These are phyloP conservation scores for Diaporthe sp. DNA, from an alignment of 2,329 filamentous ascomycete species.

Conservation along the genomic window DNA sequence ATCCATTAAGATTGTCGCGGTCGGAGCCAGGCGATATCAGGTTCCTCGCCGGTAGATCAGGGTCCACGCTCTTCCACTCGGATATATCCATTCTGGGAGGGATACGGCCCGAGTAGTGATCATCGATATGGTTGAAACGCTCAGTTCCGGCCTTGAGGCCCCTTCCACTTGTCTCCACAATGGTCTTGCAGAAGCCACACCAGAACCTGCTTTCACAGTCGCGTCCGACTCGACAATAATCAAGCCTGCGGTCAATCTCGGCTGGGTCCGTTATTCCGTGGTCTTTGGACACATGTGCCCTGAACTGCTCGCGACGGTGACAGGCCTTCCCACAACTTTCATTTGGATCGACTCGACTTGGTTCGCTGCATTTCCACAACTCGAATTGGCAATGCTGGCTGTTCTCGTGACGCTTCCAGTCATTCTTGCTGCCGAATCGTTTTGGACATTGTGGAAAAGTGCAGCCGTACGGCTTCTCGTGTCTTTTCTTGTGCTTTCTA, in stretches of 20 bases:
- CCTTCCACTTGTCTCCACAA: conserved; percentile 65
- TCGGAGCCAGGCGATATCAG: conserved; percentile 7
- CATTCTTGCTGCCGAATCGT: conserved; percentile 90
- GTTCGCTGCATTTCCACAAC: conserved; percentile 77
- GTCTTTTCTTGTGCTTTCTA: conserved; percentile 88
- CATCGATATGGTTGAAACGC: conserved; percentile 80
- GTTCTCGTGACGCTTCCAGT: conserved; percentile 93
- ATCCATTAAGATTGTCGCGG: conserved; percentile 33
- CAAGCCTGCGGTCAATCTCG: conserved; percentile 59
- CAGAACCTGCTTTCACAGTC: conserved; percentile 80
- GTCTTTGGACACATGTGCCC: conserved; percentile 69
- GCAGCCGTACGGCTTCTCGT: conserved; percentile 85
- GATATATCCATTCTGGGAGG: conserved; percentile 59
- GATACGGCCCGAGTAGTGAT: conserved; percentile 73
- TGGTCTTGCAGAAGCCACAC: conserved; percentile 84
- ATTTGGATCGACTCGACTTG: conserved; percentile 32
- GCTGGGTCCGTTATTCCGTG: conserved; percentile 57
- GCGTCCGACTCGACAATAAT: conserved; percentile 72
- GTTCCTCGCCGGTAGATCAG: conserved; percentile 41
- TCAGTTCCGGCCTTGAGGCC: conserved; percentile 66
- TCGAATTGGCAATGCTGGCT: conserved; percentile 81
- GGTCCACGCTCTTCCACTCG: conserved; percentile 67
- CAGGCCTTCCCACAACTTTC: conserved; percentile 70
- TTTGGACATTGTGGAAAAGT: conserved; percentile 80
- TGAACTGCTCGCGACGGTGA: conserved; percentile 71